phyloP scores from a whole-genome alignment of 2,329 filamentous ascomycete species.

The Aspergillus sp. region DNA sequence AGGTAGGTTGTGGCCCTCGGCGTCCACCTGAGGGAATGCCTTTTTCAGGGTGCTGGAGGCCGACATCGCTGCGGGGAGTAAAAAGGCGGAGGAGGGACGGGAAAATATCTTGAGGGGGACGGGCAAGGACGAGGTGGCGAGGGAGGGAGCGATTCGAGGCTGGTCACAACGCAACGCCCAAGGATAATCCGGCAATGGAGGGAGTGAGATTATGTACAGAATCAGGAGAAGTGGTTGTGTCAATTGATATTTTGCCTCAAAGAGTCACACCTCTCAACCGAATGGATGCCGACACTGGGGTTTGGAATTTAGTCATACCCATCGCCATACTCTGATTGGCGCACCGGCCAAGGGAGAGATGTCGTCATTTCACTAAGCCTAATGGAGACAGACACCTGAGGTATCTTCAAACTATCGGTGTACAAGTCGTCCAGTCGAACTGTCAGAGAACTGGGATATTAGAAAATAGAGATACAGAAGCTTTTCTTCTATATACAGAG shows the following conservation, averaged over 20 bases:
- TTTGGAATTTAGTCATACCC: conserved; percentile 20
- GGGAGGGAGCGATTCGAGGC: background rate
- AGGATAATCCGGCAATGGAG: conserved; percentile 1
- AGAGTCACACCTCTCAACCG: conserved; percentile 18
- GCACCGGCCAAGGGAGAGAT: conserved; percentile 12
- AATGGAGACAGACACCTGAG: conserved; percentile 13
- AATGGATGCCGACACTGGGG: conserved; percentile 6
- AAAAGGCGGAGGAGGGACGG: conserved; percentile 23
- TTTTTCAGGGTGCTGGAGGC: conserved; percentile 50
- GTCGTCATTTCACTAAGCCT: conserved; percentile 26
- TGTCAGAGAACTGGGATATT: background rate
- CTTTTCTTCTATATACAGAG: conserved; percentile 17
- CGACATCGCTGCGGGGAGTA: conserved; percentile 45
- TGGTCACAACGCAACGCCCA: background rate
- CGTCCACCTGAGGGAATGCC: conserved; percentile 67
- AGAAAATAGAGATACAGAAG: background rate
- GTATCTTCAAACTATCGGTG: background rate
- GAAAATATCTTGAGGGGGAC: conserved; percentile 17
- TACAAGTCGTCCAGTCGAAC: background rate
- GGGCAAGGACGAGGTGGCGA: background rate
- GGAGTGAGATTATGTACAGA: conserved; percentile 3
- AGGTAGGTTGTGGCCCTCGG: conserved; percentile 82
- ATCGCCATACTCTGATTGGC: conserved; percentile 19
- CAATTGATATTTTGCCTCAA: conserved; percentile 20
- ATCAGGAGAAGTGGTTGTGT: conserved; percentile 9